Conservation (phyloP, 495 filamentous ascomycete species). For the Cercophora newfieldiana region DNA sequence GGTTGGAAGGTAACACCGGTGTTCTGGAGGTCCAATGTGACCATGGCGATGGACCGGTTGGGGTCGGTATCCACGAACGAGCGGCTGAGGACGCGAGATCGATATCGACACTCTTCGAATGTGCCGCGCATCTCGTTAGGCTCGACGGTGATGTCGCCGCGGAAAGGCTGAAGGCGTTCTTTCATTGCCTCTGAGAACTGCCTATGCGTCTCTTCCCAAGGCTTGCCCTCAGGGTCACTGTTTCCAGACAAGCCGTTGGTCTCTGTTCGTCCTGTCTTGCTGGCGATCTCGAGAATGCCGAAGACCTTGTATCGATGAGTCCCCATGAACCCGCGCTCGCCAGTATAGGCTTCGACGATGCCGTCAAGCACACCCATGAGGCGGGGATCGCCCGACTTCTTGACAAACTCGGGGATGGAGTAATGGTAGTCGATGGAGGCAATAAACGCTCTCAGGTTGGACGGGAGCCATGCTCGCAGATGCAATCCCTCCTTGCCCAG, state of each 20-base stretch:
- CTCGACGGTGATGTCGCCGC: slow-evolving; percentile 43
- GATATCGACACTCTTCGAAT: slow-evolving; percentile 53
- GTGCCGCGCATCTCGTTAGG: slow-evolving; percentile 53
- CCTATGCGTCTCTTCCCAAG: slow-evolving; percentile 53
- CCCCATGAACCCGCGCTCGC: slow-evolving; percentile 55
- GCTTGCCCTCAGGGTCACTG: slow-evolving; percentile 38
- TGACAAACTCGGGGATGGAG: slow-evolving; percentile 50
- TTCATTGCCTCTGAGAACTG: slow-evolving; percentile 56
- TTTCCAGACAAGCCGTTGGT: slow-evolving; percentile 51
- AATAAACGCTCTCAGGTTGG: slow-evolving; percentile 53
- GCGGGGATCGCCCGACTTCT: slow-evolving; percentile 43
- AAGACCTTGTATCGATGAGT: slow-evolving; percentile 55
- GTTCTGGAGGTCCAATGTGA: slow-evolving; percentile 47
- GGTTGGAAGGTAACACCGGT: slow-evolving; percentile 52
- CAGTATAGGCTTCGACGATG: slow-evolving; percentile 50
- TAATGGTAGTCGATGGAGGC: slow-evolving; percentile 53
- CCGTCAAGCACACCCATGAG: slow-evolving; percentile 51
- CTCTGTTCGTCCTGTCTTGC: slow-evolving; percentile 51
- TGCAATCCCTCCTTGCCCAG: slow-evolving; percentile 51
- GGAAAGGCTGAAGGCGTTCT: slow-evolving; percentile 49
- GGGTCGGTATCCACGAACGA: slow-evolving; percentile 46
- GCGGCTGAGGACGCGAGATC: slow-evolving; percentile 41
- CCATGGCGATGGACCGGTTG: slow-evolving; percentile 45
- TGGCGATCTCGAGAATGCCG: slow-evolving; percentile 53
- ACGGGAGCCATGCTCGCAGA: slow-evolving; percentile 50